Base-by-base conservation (phyloP, 1,284 basidiomycete species). In the Malassezia japonica region DNA sequence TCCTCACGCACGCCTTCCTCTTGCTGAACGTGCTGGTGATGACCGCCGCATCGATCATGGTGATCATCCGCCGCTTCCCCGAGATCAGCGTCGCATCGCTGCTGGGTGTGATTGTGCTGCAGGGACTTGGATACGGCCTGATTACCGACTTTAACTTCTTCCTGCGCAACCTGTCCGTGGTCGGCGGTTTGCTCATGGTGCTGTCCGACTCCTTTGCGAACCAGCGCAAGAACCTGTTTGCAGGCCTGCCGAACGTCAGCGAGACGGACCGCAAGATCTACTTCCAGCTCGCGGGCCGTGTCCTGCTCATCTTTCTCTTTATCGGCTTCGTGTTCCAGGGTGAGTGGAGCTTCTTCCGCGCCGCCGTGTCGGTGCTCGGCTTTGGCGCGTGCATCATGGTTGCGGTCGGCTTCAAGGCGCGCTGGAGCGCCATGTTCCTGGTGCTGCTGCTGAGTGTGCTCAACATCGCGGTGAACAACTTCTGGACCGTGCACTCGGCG, bases 121-220 rank as follows among this genome's bases (percentile, higher is more conserved):
- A 99, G 77, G 94, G 74, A 3, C 84, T 92, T 61, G 88, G 88
- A 60, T 92, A 92, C 73, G 88, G 88, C 24, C 83, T 92, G 67
- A 89, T 92, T 64, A 92, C 91, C 74, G 94, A 98, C 79, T 79
- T 96, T 70, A 96, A 88, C 77, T 99, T 99, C 80, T 99, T 99
- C 87, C 84, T 98, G 38, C 86, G 88, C 73, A 92, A 91, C 76
- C 78, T 92, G 39, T 86, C 83, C 57, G 88, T 92, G 66, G 84
- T 92, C 54, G 88, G 88, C 54, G 88, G 88, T 40, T 80, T 92
- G 38, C 82, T 92, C 71, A 98, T 99, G 94, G 91, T 96, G 43
- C 89, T 99, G 75, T 90, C 85, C 58, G 94, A 98, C 74, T 86
- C 87, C 2, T 84, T 98, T 78, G 56, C 62, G 13, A 81, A 85